Evolutionary conservation across 148 eudicot species (phyloP), one percentile per base, ranked within the genome.

Genomic region (Vaccinium corymbosum): DNA sequence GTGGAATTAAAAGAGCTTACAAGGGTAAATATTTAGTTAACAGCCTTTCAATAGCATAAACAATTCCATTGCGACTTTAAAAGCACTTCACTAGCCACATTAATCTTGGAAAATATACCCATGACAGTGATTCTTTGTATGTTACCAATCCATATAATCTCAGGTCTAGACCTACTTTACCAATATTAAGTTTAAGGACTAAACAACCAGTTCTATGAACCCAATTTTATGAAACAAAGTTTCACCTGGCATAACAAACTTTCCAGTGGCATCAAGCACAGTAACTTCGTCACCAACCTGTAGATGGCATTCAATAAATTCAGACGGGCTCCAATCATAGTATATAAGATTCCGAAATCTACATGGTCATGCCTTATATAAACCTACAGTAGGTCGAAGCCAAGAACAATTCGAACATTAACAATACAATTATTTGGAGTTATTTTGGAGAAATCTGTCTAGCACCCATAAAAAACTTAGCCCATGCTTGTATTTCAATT

Each of bases 221-320:
- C 32, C 32, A 64, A 64, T 19, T 35, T 35, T n/a, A 12, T 25
- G 38, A 27, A 62, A 17, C 19, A 38, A 56, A 81, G 66, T 51
- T 80, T 83, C 83, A 96, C 99, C 99, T 89, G 99, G 99, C 99
- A 97, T 95, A 85, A 97, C 98, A 87, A 88, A 94, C 86, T 94
- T 97, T 82, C 99, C 98, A 55, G 95, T 91, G 52, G 99, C 99
- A 88, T 97, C 98, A 61, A 97, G 85, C 83, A 97, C 89, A 35
- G 83, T 87, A 76, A 91, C 94, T 84, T 93, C 95, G 87, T 91
- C 98, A 35, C 89, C 93, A 79, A 95, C 99, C 99, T 94, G 88
- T 82, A 61, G 53, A 82, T 59, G 59, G 84, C 57, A 61, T 14
- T 56, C 52, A 55, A 56, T 2, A 82, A 50, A 55, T 73, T 70